phyloP scores from a whole-genome alignment of 192 early-diverging fungal genomes.

The Gaertneriomyces semiglobifer region DNA sequence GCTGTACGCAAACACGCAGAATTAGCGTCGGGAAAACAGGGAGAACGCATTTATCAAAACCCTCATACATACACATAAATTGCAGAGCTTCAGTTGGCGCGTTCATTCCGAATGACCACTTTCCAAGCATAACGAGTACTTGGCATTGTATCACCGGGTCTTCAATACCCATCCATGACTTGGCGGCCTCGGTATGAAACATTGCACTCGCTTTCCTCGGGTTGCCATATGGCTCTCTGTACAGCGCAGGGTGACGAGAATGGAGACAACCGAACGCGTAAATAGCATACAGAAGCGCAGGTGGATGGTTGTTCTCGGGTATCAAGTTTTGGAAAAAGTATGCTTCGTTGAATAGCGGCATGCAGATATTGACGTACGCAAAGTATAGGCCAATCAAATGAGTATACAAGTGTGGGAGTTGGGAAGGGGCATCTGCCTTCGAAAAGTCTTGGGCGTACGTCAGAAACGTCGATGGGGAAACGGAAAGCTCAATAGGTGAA shows the following conservation, averaged over 20 bases:
- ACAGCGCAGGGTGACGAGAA: slow-evolving; percentile 35
- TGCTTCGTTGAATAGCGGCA: slow-evolving; percentile 32
- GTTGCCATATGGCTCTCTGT: slow-evolving; percentile 31
- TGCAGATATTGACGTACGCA: slow-evolving; percentile 27
- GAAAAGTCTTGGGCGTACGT: background rate
- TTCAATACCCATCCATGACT: slow-evolving; percentile 2
- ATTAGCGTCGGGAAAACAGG: too few relatives aligned
- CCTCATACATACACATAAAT: slow-evolving; percentile 9
- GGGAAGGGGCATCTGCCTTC: slow-evolving; percentile 9
- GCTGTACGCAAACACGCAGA: background rate
- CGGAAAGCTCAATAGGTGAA: too few relatives aligned
- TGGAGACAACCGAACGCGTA: slow-evolving; percentile 36
- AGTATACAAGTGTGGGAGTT: slow-evolving; percentile 20
- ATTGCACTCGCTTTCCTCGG: slow-evolving; percentile 33
- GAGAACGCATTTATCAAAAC: too few relatives aligned
- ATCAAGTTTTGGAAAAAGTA: slow-evolving; percentile 38
- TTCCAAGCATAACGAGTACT: slow-evolving; percentile 19
- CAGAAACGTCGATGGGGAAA: background rate
- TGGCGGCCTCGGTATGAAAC: slow-evolving; percentile 11
- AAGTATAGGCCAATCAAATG: slow-evolving; percentile 40
- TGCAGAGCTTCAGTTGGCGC: slow-evolving; percentile 11
- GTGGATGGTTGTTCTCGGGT: slow-evolving; percentile 44
- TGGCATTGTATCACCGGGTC: slow-evolving; percentile 1
- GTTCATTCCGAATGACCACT: slow-evolving; percentile 22
- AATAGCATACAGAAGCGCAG: slow-evolving; percentile 40